Percentiles rank a stretch among this genome's conserved stretches.
Evolutionary conservation across 169 alveolate species (phyloP).

Genomic region (Babesia ovata): DNA sequence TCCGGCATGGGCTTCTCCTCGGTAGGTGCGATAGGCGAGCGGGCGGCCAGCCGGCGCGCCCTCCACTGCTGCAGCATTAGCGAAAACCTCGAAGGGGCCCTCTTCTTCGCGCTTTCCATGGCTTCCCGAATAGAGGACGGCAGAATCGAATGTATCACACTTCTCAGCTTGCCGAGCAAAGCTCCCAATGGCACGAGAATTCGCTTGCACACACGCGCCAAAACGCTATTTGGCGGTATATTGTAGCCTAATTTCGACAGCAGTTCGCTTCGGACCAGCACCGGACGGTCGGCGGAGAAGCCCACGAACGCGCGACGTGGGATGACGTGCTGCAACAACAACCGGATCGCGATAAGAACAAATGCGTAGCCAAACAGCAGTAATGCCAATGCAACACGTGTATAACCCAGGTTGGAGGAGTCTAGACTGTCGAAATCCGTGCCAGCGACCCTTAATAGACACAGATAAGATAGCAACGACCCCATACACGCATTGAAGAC

Average conservation of each 20-base stretch:
- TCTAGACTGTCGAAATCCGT: constrained; percentile 2
- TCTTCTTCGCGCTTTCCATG: background rate
- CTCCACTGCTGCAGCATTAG: background rate
- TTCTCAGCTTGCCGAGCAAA: background rate
- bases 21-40: background rate
- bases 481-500: constrained; percentile 36
- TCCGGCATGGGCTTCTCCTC: background rate
- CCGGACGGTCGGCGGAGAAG: constrained; percentile 1
- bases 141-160: background rate
- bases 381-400: constrained; percentile 23
- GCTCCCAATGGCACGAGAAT: background rate
- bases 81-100: background rate
- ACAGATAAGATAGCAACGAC: constrained; percentile 42
- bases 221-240: background rate
- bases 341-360: constrained; percentile 9
- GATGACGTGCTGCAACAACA: background rate
- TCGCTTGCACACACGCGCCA: background rate
- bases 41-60: background rate
- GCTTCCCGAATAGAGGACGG: background rate
- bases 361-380: constrained; percentile 3
- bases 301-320: constrained; percentile 15
- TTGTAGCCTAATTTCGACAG: constrained; percentile 11
- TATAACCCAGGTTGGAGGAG: background rate
- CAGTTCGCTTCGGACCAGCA: constrained; percentile 14
- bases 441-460: constrained; percentile 21